Evolutionary conservation across 2,329 filamentous ascomycete species (phyloP).

Genomic region (Escovopsis weberi): DNA sequence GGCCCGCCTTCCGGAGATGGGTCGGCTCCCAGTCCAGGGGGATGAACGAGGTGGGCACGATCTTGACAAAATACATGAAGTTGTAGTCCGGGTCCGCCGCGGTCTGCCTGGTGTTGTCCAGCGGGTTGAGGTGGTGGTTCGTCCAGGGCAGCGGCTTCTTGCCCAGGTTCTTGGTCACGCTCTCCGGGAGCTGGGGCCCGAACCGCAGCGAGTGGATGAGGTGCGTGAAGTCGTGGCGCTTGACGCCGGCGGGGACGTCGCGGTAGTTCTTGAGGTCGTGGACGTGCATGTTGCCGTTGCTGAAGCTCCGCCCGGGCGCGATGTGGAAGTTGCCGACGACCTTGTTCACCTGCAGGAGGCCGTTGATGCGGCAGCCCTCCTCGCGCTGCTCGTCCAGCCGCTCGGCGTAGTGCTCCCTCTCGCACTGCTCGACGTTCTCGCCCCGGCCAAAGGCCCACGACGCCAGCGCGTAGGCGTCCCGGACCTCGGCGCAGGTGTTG

Average conservation of each 20-base stretch:
- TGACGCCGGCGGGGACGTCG: slow-evolving; percentile 46
- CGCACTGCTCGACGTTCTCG: slow-evolving; percentile 87
- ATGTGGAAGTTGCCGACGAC: slow-evolving; percentile 98
- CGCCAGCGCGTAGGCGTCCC: slow-evolving; percentile 78
- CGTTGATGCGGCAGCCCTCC: slow-evolving; percentile 91
- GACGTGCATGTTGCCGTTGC: slow-evolving; percentile 90
- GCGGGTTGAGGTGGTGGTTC: slow-evolving; percentile 81
- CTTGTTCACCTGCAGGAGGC: slow-evolving; percentile 88
- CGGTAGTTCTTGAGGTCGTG: slow-evolving; percentile 96
- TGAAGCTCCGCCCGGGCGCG: slow-evolving; percentile 90
- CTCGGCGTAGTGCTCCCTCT: slow-evolving; percentile 85
- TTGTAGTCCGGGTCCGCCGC: slow-evolving; percentile 78
- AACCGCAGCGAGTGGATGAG: slow-evolving; percentile 80
- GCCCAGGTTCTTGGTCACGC: slow-evolving; percentile 46
- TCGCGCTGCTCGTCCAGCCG: slow-evolving; percentile 73
- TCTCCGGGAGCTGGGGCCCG: slow-evolving; percentile 75
- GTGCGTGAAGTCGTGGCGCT: slow-evolving; percentile 78
- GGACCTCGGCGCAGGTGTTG: slow-evolving; percentile 92
- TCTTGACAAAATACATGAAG: slow-evolving; percentile 99
- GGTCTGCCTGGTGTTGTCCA: slow-evolving; percentile 65
- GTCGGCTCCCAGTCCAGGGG: slow-evolving; percentile 75
- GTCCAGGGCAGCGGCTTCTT: slow-evolving; percentile 49
- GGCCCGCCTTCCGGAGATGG: slow-evolving; percentile 14
- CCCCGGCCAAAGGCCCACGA: slow-evolving; percentile 92
- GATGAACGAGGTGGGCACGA: slow-evolving; percentile 89